Evolutionary conservation across 2,329 filamentous ascomycete genomes (phyloP), one percentile per base, ranked within the genome.

Genomic region (Penicillium sclerotiorum): DNA sequence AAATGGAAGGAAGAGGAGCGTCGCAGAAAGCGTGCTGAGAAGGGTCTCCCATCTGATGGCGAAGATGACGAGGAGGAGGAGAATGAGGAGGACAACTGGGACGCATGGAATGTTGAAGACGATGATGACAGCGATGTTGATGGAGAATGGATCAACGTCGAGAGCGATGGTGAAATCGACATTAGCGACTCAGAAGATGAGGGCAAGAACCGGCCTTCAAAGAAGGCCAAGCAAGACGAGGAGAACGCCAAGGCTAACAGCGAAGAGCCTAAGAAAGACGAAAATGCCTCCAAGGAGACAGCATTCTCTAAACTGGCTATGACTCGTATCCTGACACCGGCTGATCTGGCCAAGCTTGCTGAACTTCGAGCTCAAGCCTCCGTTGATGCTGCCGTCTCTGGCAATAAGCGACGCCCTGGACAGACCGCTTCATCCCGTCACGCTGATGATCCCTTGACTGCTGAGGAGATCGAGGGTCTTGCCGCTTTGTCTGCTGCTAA

Each of bases 1-100:
- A 84, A 90, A 70, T 97, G 89, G 88, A 97, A 97, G 73, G 88
- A 91, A 53, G 90, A 96, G 59, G 90, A 97, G 71, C 85, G 83
- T 65, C 83, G 85, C 69, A 83, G 85, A 68, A 92, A 85, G 71
- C 81, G 84, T 39, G 80, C 80, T 18, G 90, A 87, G 60, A 83
- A 81, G 62, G 88, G 86, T 17, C 74, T 90, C 3, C 76, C 83
- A 17, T 76, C 76, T 0, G 86, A 87, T 62, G 82, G 78, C 5
- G 78, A 78, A 36, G 83, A 78, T 30, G 83, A 79, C 25, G 85
- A 83, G 22, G 83, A 83, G 28, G 80, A 82, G 30, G 80, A n/a
- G n/a, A n/a, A 84, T 21, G 80, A 84, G 8, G 82, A 80, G 22
- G 82, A 82, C 33, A 80, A 78, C 43, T 78, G 74, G 64, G 77